Conservation (phyloP, 257 asterid genomes). For the Echium plantagineum region DNA sequence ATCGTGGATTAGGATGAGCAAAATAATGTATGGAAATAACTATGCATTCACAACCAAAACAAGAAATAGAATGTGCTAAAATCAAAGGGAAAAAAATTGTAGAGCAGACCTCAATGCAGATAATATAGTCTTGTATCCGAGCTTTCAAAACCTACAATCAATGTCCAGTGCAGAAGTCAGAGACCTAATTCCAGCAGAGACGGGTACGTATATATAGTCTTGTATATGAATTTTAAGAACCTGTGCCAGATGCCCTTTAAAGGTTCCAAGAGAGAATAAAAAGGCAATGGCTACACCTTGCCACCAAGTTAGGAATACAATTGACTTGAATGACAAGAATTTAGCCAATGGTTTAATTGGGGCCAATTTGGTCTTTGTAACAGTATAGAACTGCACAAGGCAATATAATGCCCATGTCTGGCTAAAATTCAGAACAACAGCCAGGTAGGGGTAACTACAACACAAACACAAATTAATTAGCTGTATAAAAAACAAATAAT, state of each 20-base stretch:
- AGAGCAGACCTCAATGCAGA: slow-evolving; percentile 73
- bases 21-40: too few species aligned
- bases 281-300: slow-evolving; percentile 96
- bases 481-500: background rate
- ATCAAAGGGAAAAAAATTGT: slow-evolving; percentile 22
- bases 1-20: too few species aligned
- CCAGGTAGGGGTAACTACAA: slow-evolving; percentile 87
- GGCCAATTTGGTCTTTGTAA: slow-evolving; percentile 79
- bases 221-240: slow-evolving; percentile 74
- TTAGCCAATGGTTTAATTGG: slow-evolving; percentile 88
- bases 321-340: slow-evolving; percentile 89
- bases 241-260: slow-evolving; percentile 78
- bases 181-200: slow-evolving; percentile 27
- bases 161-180: background rate
- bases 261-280: slow-evolving; percentile 57
- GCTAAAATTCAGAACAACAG: slow-evolving; percentile 91
- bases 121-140: slow-evolving; percentile 9
- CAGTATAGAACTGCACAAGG: slow-evolving; percentile 80
- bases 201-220: slow-evolving; percentile 77
- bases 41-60: background rate
- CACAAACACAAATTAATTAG: slow-evolving; percentile 7
- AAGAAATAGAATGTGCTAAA: background rate
- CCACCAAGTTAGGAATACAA: slow-evolving; percentile 99
- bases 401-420: slow-evolving; percentile 98
- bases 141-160: background rate